phyloP scores from a whole-genome alignment of 2,329 filamentous ascomycete species.

The Fusarium sp. region DNA sequence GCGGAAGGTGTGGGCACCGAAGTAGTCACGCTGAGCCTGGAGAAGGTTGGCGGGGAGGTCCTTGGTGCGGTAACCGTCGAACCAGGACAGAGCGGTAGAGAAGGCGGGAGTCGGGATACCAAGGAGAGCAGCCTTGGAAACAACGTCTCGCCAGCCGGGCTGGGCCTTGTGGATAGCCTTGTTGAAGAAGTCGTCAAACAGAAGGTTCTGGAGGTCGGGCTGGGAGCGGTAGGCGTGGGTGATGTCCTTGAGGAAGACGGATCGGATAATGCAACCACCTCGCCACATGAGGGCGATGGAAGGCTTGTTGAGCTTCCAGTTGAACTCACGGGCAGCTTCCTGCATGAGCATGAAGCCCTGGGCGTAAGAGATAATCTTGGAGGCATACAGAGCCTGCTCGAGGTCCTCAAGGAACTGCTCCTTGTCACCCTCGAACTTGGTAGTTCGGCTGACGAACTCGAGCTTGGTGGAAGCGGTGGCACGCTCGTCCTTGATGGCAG shows the following conservation, averaged over 20 bases:
- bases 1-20: conserved; percentile 91
- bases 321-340: conserved; percentile 96
- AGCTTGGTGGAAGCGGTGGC: conserved; percentile 83
- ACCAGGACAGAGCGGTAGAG: conserved; percentile 97
- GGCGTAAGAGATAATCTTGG: conserved; percentile 99
- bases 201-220: conserved; percentile 95
- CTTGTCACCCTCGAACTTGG: conserved; percentile 87
- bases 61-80: conserved; percentile 97
- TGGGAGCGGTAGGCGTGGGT: conserved; percentile 95
- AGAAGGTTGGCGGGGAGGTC: conserved; percentile 97
- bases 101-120: conserved; percentile 97
- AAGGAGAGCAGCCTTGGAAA: conserved; percentile 90
- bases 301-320: conserved; percentile 99
- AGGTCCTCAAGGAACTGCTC: conserved; percentile 95
- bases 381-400: conserved; percentile 98
- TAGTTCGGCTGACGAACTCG: conserved; percentile 77
- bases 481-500: conserved; percentile 94
- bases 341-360: conserved; percentile 99
- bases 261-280: conserved; percentile 99
- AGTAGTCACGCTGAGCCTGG: conserved; percentile 99
- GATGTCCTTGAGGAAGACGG: conserved; percentile 99
- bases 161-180: conserved; percentile 98
- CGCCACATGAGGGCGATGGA: conserved; percentile 99
- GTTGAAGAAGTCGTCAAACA: conserved; percentile 99
- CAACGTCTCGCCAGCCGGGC: conserved; percentile 89